Evolutionary conservation across 2,329 filamentous ascomycete genomes (phyloP), one percentile per base, ranked within the genome.

Genomic region (Teratosphaeriaceae sp.): DNA sequence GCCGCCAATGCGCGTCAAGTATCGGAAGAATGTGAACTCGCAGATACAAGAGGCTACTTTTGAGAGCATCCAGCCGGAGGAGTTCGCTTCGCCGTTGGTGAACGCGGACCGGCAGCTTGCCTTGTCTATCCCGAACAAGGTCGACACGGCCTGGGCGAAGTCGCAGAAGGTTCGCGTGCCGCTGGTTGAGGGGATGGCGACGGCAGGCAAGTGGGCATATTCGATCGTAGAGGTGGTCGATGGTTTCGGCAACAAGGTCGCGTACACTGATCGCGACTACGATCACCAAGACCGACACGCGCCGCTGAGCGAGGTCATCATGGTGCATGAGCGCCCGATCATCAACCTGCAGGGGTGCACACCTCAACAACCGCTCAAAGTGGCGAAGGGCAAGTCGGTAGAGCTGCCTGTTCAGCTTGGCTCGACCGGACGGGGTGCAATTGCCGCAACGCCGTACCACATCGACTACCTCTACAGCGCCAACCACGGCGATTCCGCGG

Each of bases 191-290:
- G 89, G 89, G 4, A 80, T 98, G 68, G 79, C 79, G 38, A 74
- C 75, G 5, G 77, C 84, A 40, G 92, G 90, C 13, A 75, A 80
- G 40, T 97, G 90, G 89, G 75, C 84, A 47, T 98, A 97, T 61
- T 82, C 84, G 1, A 81, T 98, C 41, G 87, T 96, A 53, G 87
- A 96, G 63, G 87, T 98, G 7, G 80, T 87, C 46, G 92, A 98
- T 68, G 90, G 81, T 2, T 84, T 89, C 53, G 89, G 89, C 36
- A 98, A 98, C 56, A 69, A 84, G 27, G 82, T 89, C 46, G 84
- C 81, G 50, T 98, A 95, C 60, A 70, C 75, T 3, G 65, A 74
- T 2, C 70, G 75, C 12, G 85, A 92, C 31, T 85, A 92, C n/a
- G 70, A 74, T 26, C 81, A 87, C 12, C 56, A 61, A 36, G 53